Evolutionary conservation across 805 yeast genomes (phyloP), one percentile per base, ranked within the genome.

Genomic region (Barnettozyma wickerhamii): DNA sequence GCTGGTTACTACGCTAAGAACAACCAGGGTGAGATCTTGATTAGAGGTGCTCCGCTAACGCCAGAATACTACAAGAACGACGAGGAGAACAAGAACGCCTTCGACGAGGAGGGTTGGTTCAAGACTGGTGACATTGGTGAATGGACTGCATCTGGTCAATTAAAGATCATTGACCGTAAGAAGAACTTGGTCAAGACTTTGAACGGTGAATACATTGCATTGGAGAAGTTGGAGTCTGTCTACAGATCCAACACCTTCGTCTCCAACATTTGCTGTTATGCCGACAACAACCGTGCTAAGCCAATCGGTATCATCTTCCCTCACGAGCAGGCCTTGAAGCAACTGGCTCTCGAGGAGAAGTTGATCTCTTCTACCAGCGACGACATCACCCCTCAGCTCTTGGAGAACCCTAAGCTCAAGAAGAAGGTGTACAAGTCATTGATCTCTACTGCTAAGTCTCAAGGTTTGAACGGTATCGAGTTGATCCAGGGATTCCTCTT

Each of bases 131-230:
- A 93, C 64, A 88, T 93, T 64, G 96, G 91, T 59, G 89, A 87
- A 70, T 88, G 96, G 95, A 75, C 90, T 32, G 46, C 78, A 20
- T 74, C 71, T 49, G 98, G 98, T 50, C 81, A 79, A 43, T 72
- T 93, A 58, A 79, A 75, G 59, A 71, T 93, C 46, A 85, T 93
- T 62, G 99, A 93, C 68, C 84, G 99, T 62, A 86, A 79, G 72
- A 93, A 93, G 80, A 93, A 93, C 64, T 74, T 93, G 65, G 95
- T 93, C 54, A 93, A 93, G 75, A 93, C 99, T 15, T 73, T 77
- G 56, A 91, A 93, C 62, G 99, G 99, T 67, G 99, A 93, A 70
- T 93, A 93, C 66, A 87, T 93, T 63, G 99, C 99, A 4, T 74
- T 93, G 56, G 99, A 93, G 68, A 90, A 90, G 66, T 71, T 93